Conservation (phyloP, 805 yeast genomes). For the Blastobotrys muscicola region DNA sequence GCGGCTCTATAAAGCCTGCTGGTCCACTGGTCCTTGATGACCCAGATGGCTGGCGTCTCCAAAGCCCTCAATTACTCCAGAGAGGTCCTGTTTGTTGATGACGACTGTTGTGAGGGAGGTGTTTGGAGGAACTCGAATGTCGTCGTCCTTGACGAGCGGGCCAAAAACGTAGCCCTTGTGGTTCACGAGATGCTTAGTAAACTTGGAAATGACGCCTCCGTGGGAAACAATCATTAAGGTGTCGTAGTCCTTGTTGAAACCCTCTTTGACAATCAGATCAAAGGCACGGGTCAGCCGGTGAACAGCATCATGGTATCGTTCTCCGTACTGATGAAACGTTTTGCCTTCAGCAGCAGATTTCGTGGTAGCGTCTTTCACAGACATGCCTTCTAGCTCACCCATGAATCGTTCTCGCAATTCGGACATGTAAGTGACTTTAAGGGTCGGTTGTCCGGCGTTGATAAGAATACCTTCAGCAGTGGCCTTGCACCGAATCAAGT, state of each 20-base stretch:
- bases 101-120: constrained; percentile 67
- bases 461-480: constrained; percentile 41
- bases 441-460: constrained; percentile 11
- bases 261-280: constrained; percentile 32
- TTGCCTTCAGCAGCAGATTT: constrained; percentile 46
- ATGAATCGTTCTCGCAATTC: constrained; percentile 65
- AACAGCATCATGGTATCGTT: constrained; percentile 33
- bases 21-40: constrained; percentile 20
- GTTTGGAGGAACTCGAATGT: constrained; percentile 56
- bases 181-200: constrained; percentile 41
- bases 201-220: constrained; percentile 69
- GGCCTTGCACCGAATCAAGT: constrained; percentile 35
- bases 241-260: constrained; percentile 24
- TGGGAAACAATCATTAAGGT: constrained; percentile 55
- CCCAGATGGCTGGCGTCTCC: constrained; percentile 67
- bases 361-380: constrained; percentile 49
- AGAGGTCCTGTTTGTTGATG: constrained; percentile 31
- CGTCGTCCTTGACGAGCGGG: constrained; percentile 31
- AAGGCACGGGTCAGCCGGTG: constrained; percentile 41
- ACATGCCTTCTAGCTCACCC: constrained; percentile 77
- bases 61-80: constrained; percentile 41
- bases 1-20: constrained; percentile 5
- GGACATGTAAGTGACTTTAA: constrained; percentile 9
- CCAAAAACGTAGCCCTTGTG: constrained; percentile 32
- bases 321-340: constrained; percentile 59